Base-by-base conservation (phyloP, 2,329 filamentous ascomycete genomes). In the Macroventuria anomochaeta region DNA sequence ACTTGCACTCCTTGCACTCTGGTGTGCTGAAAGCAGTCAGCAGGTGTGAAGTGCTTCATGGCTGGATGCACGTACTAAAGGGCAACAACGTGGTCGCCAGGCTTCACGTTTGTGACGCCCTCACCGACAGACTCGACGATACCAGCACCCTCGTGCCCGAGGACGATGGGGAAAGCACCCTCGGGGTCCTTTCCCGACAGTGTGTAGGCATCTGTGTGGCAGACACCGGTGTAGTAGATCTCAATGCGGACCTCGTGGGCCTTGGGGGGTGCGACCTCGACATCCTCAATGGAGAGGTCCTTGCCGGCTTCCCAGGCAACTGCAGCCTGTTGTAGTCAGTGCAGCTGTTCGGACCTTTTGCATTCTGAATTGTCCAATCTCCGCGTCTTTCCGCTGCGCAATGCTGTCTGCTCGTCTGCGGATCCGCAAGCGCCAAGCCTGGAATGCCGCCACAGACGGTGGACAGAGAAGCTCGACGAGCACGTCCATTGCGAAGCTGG, bases 1-100 rank as follows among this genome's bases (percentile, higher is more conserved):
- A 97, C 83, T 97, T 97, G 87, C 95, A 99, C 78, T 97, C 93
- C 66, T 86, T 83, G 82, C 95, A 97, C 81, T 97, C 93, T 63
- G 95, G 95, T 39, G 93, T 97, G 83, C 92, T 96, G 71, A 29
- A 29, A 21, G 6, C 31, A 57, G 62, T 71, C 51, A 72, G 68
- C 10, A n/a, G n/a, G 7, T 29, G 23, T 32, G 26, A 7, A 5
- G n/a, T 13, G 20, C 1, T 25, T 15, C 12, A 17, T 32, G n/a
- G 18, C 23, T n/a, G 33, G 10, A n/a, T n/a, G n/a, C 20, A 65
- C 70, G 31, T 72, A 76, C 74, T 77, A 77, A 17, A 77, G 72
- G 6, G 75, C 75, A 55, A 77, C 72, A 58, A 97, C 93, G 73
- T 96, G 88, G 81, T 97, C 93, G 63, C 93, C 93, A 43, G 87